Conservation (phyloP, 306 rosid genomes). For the Benincasa hispida region DNA sequence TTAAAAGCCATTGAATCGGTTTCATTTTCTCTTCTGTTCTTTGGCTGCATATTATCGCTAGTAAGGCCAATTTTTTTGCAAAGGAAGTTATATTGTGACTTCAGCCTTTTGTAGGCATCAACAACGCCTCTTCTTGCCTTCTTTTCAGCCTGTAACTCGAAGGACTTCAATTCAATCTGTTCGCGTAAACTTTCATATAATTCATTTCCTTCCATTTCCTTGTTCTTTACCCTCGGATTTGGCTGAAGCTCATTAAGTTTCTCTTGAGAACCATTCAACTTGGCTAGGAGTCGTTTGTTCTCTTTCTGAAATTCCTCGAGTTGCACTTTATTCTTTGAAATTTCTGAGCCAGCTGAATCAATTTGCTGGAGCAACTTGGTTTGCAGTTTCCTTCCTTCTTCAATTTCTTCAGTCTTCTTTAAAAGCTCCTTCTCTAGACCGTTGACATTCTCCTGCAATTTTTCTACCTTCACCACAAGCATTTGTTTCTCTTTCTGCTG, state of each 20-base stretch:
- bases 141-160: conserved; percentile 40
- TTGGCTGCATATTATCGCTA: conserved; percentile 33
- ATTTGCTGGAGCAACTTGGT: conserved; percentile 7
- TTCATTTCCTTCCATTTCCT: conserved; percentile 11
- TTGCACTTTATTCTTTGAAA: conserved; percentile 14
- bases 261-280: conserved; percentile 24
- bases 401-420: conserved; percentile 26
- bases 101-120: conserved; percentile 53
- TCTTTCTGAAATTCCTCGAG: conserved; percentile 27
- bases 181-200: conserved; percentile 17
- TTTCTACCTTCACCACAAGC: conserved; percentile 20
- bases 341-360: conserved; percentile 16
- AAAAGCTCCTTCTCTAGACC: conserved; percentile 15
- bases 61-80: conserved; percentile 45
- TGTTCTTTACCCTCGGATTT: conserved; percentile 15
- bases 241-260: conserved; percentile 23
- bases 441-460: conserved; percentile 25
- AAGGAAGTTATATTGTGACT: conserved; percentile 56
- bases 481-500: conserved; percentile 29
- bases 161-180: conserved; percentile 19
- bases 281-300: conserved; percentile 22
- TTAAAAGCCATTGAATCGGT: conserved; percentile 18
- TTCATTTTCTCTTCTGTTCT: conserved; percentile 21
- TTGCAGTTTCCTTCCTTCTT: conserved; percentile 19
- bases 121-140: conserved; percentile 18